Conservation (phyloP, 148 eudicot species). For the Simmondsia chinensis region DNA sequence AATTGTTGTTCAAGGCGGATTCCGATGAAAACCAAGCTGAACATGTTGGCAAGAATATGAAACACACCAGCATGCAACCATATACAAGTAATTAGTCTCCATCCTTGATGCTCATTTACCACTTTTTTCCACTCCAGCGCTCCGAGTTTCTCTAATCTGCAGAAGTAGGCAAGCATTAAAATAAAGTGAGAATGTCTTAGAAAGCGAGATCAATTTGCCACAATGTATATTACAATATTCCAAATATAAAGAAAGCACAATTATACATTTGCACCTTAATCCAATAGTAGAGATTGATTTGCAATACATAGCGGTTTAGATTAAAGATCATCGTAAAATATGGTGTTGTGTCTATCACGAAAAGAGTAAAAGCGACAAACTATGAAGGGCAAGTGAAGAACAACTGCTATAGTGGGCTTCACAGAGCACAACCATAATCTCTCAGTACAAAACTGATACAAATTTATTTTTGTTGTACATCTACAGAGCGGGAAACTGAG, state of each 20-base stretch:
- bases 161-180: not conserved
- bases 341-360: too few relatives aligned
- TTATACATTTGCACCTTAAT: too few relatives aligned
- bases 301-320: too few relatives aligned
- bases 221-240: not conserved
- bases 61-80: constrained; percentile 96
- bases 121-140: constrained; percentile 67
- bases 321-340: too few relatives aligned
- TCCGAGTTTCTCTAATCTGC: constrained; percentile 73
- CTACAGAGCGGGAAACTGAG: too few relatives aligned
- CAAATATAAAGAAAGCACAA: not conserved
- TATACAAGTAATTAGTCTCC: constrained; percentile 84
- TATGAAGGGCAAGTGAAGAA: too few relatives aligned
- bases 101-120: constrained; percentile 57
- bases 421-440: too few relatives aligned
- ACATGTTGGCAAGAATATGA: constrained; percentile 81
- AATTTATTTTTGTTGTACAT: too few relatives aligned
- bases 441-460: too few relatives aligned
- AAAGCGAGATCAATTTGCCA: not conserved
- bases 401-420: too few relatives aligned
- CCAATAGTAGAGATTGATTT: too few relatives aligned
- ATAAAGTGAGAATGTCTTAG: not conserved
- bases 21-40: constrained; percentile 81
- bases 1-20: constrained; percentile 95
- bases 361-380: too few relatives aligned